Percentiles rank a stretch among this genome's conserved stretches.
Conservation (phyloP, 2,329 filamentous ascomycete genomes). For the Chaetomium globosum region DNA sequence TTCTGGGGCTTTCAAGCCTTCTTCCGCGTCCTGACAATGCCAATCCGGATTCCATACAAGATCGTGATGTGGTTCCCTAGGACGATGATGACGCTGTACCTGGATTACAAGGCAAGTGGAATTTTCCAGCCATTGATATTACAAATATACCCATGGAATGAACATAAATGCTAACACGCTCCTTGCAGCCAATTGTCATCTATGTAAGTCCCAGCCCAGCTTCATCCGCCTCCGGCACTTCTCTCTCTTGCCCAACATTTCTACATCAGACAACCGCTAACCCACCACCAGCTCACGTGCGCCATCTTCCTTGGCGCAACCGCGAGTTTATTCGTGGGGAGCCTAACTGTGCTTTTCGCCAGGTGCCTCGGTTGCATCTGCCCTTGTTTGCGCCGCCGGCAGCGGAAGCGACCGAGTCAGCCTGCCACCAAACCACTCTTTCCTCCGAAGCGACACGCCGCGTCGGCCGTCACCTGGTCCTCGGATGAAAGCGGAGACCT, state of each 20-base stretch:
- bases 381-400: background rate
- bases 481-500: background rate
- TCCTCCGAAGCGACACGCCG: background rate
- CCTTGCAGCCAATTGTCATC: background rate
- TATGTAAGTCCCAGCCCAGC: background rate
- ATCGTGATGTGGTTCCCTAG: background rate
- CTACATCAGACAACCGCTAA: background rate
- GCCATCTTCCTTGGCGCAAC: background rate
- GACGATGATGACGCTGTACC: background rate
- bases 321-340: background rate
- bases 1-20: background rate
- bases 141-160: background rate
- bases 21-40: background rate
- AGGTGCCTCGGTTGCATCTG: background rate
- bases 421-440: background rate
- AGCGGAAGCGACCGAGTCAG: no score
- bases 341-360: background rate
- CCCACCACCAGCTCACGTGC: slow-evolving; percentile 10
- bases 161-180: slow-evolving; percentile 2
- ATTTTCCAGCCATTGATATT: background rate
- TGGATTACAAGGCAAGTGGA: slow-evolving; percentile 2
- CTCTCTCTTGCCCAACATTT: background rate
- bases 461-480: slow-evolving; percentile 1
- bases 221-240: background rate
- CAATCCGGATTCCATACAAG: slow-evolving; percentile 1